Conservation (phyloP, 2,329 filamentous ascomycete species). For the Colletotrichum paranaense region DNA sequence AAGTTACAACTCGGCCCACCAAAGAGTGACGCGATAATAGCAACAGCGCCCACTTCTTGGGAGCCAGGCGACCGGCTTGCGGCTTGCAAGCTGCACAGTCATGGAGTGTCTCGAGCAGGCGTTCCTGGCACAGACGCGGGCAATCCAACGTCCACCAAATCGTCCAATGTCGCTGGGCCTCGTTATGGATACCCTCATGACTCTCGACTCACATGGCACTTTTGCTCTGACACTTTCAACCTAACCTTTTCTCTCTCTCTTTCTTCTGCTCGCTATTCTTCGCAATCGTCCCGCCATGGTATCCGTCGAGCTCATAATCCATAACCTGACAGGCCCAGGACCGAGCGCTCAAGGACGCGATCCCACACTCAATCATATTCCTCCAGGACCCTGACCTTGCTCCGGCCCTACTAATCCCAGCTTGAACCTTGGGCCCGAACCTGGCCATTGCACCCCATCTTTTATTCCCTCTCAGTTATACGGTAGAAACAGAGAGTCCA, state of each 20-base stretch:
- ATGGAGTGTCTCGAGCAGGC: slow-evolving; percentile 4
- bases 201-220: neutral
- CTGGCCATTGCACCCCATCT: neutral
- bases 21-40: neutral
- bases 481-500: neutral
- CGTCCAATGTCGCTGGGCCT: neutral
- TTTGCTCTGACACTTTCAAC: slow-evolving; percentile 3
- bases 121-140: neutral
- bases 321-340: neutral
- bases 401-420: slow-evolving; percentile 6
- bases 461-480: neutral
- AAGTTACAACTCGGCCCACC: neutral
- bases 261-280: neutral
- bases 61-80: neutral
- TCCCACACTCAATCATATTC: neutral
- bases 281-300: neutral
- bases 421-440: slow-evolving; percentile 9
- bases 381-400: slow-evolving; percentile 17
- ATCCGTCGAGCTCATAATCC: neutral
- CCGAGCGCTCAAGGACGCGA: neutral
- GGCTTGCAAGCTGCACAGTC: neutral
- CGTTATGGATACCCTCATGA: neutral
- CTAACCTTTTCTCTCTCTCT: neutral
- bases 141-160: slow-evolving; percentile 1
- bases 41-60: neutral